Conservation (phyloP, 345 rosid species). For the Geranium rotundifolium region DNA sequence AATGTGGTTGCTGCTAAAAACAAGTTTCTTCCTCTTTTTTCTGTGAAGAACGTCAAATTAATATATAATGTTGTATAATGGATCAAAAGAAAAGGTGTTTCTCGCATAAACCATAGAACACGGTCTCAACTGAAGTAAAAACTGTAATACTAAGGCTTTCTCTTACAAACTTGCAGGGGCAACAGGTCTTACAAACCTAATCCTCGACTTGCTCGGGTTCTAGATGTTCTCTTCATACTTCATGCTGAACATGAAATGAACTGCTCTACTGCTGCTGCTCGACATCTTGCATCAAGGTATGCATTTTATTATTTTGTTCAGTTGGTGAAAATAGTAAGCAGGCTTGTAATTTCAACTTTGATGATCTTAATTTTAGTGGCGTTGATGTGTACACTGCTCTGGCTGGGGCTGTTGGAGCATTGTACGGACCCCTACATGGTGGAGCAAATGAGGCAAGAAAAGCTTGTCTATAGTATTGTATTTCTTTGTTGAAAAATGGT, state of each 20-base stretch:
- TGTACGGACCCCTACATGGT: conserved; percentile 97
- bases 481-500: background rate
- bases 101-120: too few relatives aligned
- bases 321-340: background rate
- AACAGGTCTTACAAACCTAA: conserved; percentile 77
- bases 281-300: conserved; percentile 98
- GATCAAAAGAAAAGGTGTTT: too few relatives aligned
- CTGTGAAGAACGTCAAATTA: too few relatives aligned
- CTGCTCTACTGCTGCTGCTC: conserved; percentile 90
- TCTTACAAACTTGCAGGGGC: conserved; percentile 46
- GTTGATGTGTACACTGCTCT: conserved; percentile 90
- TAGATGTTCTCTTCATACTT: conserved; percentile 79
- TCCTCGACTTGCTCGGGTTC: conserved; percentile 79
- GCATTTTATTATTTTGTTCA: conserved; percentile 2
- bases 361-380: conserved; percentile 41
- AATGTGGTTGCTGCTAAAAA: background rate
- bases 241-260: conserved; percentile 99
- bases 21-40: background rate
- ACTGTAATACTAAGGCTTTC: background rate
- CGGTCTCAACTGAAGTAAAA: background rate
- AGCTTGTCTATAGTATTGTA: background rate
- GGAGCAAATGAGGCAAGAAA: conserved; percentile 84
- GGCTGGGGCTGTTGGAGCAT: conserved; percentile 93
- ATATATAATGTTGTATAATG: too few relatives aligned
- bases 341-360: background rate